phyloP scores from a whole-genome alignment of 352 stramenopile genomes.

The Pythium brassicae region DNA sequence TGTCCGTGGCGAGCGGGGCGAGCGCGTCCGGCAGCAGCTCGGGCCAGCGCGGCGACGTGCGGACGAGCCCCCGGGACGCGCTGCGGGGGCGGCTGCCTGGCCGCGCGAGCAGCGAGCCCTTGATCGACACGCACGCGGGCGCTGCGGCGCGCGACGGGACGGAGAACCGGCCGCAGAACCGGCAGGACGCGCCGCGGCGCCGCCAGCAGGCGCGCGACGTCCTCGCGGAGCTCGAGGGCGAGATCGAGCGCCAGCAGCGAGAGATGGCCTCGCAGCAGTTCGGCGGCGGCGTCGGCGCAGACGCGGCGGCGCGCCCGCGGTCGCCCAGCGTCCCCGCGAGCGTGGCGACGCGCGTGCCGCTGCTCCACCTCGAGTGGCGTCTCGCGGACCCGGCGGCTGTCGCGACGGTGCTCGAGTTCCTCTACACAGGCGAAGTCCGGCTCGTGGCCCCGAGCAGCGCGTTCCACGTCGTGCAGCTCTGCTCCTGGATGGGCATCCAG shows the following conservation, averaged over 20 bases:
- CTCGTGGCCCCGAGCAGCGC: slow-evolving; percentile 29
- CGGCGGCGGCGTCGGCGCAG: neutral
- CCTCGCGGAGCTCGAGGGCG: neutral
- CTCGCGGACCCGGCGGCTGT: slow-evolving; percentile 30
- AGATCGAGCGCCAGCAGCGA: neutral
- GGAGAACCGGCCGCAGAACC: neutral
- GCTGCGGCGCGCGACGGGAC: too few relatives aligned
- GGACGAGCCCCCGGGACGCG: neutral
- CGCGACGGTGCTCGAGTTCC: slow-evolving; percentile 51
- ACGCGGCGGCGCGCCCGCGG: too few relatives aligned
- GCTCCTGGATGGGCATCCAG: slow-evolving; percentile 41
- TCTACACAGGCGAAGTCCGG: slow-evolving; percentile 39
- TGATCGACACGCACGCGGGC: too few relatives aligned
- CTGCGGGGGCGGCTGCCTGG: neutral
- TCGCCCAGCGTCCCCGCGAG: neutral
- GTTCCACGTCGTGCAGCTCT: slow-evolving; percentile 33
- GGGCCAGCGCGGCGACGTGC: neutral
- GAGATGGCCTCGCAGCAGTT: neutral
- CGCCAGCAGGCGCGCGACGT: neutral
- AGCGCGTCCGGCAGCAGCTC: neutral
- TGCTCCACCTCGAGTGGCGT: slow-evolving; percentile 42
- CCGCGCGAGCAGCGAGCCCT: too few relatives aligned
- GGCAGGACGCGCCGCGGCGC: neutral
- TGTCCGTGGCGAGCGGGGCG: neutral
- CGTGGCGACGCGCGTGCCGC: too few relatives aligned